These are phyloP conservation scores for Xylariaceae sp. DNA, from an alignment of 2,329 filamentous ascomycete species.

Conservation along the genomic window DNA sequence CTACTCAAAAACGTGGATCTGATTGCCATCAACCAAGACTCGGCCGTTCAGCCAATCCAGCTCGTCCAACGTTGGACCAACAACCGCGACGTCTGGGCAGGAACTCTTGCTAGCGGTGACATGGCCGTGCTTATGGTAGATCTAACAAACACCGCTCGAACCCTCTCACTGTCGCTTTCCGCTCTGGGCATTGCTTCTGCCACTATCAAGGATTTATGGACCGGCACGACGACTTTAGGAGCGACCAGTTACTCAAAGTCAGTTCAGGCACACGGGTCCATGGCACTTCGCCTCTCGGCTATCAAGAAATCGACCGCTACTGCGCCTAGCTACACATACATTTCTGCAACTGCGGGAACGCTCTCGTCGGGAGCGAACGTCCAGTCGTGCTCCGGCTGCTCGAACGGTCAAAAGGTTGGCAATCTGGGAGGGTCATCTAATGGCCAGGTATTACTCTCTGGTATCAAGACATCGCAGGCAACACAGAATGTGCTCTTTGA, in stretches of 20 bases:
- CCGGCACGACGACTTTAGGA: neutral
- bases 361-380: conserved; percentile 8
- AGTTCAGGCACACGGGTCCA: conserved; percentile 10
- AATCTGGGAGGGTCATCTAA: conserved; percentile 10
- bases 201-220: conserved; percentile 12
- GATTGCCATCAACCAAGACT: conserved; percentile 13
- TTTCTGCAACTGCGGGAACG: conserved; percentile 6
- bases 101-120: conserved; percentile 10
- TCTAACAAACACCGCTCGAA: conserved; percentile 9
- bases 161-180: conserved; percentile 7
- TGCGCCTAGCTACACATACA: conserved; percentile 1
- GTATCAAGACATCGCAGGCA: conserved; percentile 7
- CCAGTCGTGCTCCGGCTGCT: conserved; percentile 8
- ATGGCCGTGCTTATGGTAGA: conserved; percentile 13
- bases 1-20: conserved; percentile 11
- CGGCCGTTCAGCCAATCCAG: conserved; percentile 11
- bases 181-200: conserved; percentile 10
- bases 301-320: neutral
- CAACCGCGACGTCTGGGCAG: conserved; percentile 10
- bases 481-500: conserved; percentile 11
- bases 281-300: conserved; percentile 12
- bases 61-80: conserved; percentile 14
- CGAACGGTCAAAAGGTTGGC: conserved; percentile 9
- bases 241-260: conserved; percentile 6
- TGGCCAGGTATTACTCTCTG: conserved; percentile 8